Evolutionary conservation across 805 yeast species (phyloP).

Genomic region (Nakazawaea molendinolei): DNA sequence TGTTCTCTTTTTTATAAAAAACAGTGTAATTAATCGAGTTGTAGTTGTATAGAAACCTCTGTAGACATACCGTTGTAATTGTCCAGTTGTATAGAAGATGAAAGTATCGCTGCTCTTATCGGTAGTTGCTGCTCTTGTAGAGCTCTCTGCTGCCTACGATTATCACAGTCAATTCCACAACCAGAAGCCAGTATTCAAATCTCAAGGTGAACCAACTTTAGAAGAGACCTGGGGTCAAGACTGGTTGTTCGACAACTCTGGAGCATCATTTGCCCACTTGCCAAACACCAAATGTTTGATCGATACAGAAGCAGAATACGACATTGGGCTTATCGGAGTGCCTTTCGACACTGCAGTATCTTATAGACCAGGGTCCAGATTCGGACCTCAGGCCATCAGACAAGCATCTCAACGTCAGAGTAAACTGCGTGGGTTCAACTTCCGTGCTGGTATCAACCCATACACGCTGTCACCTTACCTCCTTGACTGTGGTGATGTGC

Average conservation of each 20-base stretch:
- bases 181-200: constrained; percentile 2
- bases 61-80: background rate
- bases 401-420: constrained; percentile 68
- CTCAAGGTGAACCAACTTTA: constrained; percentile 29
- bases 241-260: constrained; percentile 69
- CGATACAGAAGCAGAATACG: constrained; percentile 41
- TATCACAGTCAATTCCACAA: constrained; percentile 8
- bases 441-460: constrained; percentile 45
- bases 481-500: constrained; percentile 53
- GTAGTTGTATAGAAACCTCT: background rate
- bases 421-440: constrained; percentile 61
- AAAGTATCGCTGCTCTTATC: constrained; percentile 8
- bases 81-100: constrained; percentile 2
- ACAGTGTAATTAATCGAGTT: too few species aligned
- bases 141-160: constrained; percentile 3
- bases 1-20: too few species aligned
- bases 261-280: constrained; percentile 70
- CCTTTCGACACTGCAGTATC: constrained; percentile 83
- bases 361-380: constrained; percentile 75
- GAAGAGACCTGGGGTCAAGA: constrained; percentile 63
- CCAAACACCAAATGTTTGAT: constrained; percentile 53
- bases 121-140: constrained; percentile 6
- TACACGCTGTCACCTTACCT: constrained; percentile 42
- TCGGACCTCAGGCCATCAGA: constrained; percentile 72
- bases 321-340: constrained; percentile 69